Base-by-base conservation (phyloP, 78 protist species). In the Dictyostelium brefeldianum region DNA sequence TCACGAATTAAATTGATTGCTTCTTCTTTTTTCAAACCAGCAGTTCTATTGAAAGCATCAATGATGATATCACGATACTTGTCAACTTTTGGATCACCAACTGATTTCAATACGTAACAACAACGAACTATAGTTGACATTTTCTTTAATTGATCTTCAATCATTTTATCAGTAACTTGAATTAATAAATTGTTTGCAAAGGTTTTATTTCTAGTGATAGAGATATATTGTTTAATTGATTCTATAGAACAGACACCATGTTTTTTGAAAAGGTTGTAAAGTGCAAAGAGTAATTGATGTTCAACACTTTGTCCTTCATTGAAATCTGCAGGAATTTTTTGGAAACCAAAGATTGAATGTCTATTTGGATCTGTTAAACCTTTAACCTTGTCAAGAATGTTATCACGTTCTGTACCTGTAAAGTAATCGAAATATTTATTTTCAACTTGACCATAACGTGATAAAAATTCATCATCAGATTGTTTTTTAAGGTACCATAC, bases 51-150 rank as follows among this genome's bases (percentile, higher is more conserved):
- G 22, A 87, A 87, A 27, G 54, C 27, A 18, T 87, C 93, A 14
- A 77, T 46, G 17, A 87, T 74, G 65, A 74, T 71, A 41, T 64
- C 80, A 65, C 93, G 83, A 77, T 64, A 87, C 84, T 67, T 87
- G 12, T 87, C 93, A 20, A 73, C 69, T 20, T 29, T 77, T n/a
- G 64, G 47, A 64, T 87, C 48, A 29, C 93, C 93, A 48, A 43
- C 22, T 22, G 78, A 31, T 51, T 87, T 87, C 29, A 87, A 77
- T 27, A 64, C 46, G 47, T 64, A 77, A 10, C 65, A 18, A 64
- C 50, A n/a, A 64, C 80, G 93, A 18, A 57, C 77, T 0, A n/a
- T 50, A 15, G 50, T 22, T 18, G 71, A 11, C n/a, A 87, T 77
- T 18, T 71, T 41, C 22, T 43, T 59, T 20, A 87, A 51, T 46